Base-by-base conservation (phyloP, 2,329 filamentous ascomycete genomes). In the Fusarium sp. region DNA sequence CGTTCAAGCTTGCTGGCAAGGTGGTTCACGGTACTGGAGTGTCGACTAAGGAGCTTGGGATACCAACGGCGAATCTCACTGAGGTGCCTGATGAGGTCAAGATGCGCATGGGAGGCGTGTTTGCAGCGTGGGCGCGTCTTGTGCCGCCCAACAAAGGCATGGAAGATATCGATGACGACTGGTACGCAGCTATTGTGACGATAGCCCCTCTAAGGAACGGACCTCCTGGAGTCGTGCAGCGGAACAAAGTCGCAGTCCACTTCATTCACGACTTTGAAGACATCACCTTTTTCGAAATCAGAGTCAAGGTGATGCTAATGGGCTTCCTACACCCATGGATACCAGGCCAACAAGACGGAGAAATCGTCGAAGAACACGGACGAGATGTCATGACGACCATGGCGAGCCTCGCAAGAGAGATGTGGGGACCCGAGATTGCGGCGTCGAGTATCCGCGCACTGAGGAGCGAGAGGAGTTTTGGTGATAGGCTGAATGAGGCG, bases 111-210 rank as follows among this genome's bases (percentile, higher is more conserved):
- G 82, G 84, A 14, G 92, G 92, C 0, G 86, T 91, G 8, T 94
- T 91, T 76, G 90, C 92, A 42, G 91, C 90, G 4, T 94, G 92
- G 91, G 88, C 87, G 0, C 81, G 86, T 1, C 75, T 90, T 2
- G 70, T 85, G 1, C 81, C 83, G 1, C 81, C 83, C 0, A 33
- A 64, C 0, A 80, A 82, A 25, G 78, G 76, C 0, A 71, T 78
- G 3, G 82, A 84, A 4, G 79, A 79, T 5, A 60, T 84, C 2
- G 80, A 84, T 0, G 68, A 80, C 5, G 83, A 86, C 35, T 94
- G 92, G 92, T 84, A 88, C 69, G 88, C 91, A 74, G 85, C 87
- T 4, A 82, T 93, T 13, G 85, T 93, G 57, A 88, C 87, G 0
- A 84, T 91, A 20, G 86, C 86, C 0, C 88, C 89, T 0, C 83